Conservation (phyloP, 2,329 filamentous ascomycete genomes). For the Botrytis galanthina region DNA sequence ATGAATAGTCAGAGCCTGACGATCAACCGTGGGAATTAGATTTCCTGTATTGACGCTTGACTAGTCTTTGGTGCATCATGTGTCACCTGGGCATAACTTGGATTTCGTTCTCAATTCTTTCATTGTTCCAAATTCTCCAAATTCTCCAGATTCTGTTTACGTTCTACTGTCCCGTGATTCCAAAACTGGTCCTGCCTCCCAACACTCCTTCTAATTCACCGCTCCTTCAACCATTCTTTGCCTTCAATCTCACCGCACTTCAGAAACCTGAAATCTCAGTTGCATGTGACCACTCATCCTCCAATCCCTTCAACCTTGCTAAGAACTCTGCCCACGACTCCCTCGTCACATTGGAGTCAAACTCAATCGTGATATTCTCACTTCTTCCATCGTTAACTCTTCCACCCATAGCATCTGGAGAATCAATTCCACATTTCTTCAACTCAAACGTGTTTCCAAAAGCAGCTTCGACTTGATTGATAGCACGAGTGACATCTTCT, state of each 20-base stretch:
- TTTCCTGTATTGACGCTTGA: background rate
- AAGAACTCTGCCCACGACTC: slow-evolving; percentile 29
- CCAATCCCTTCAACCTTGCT: slow-evolving; percentile 24
- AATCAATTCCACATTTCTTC: slow-evolving; percentile 30
- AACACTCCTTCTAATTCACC: too few species aligned
- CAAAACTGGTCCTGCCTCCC: background rate
- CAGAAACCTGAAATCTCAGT: slow-evolving; percentile 2
- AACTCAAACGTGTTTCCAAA: slow-evolving; percentile 30
- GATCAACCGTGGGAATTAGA: background rate
- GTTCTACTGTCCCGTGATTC: background rate
- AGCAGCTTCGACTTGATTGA: slow-evolving; percentile 31
- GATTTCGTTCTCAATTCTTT: background rate
- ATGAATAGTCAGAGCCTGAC: background rate
- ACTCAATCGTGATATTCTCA: slow-evolving; percentile 34
- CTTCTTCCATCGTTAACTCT: slow-evolving; percentile 32
- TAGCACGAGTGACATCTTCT: slow-evolving; percentile 30
- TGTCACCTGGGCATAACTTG: background rate
- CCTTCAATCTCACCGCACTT: background rate
- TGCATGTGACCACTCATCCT: slow-evolving; percentile 31
- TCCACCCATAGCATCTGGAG: slow-evolving; percentile 31
- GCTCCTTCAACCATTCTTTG: background rate
- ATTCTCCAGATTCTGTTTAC: background rate
- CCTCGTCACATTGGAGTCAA: slow-evolving; percentile 25
- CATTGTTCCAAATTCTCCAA: background rate
- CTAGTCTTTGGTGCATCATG: background rate